Evolutionary conservation across 2,329 filamentous ascomycete species (phyloP), one percentile per base, ranked within the genome.

Genomic region (Shiraia sp.): DNA sequence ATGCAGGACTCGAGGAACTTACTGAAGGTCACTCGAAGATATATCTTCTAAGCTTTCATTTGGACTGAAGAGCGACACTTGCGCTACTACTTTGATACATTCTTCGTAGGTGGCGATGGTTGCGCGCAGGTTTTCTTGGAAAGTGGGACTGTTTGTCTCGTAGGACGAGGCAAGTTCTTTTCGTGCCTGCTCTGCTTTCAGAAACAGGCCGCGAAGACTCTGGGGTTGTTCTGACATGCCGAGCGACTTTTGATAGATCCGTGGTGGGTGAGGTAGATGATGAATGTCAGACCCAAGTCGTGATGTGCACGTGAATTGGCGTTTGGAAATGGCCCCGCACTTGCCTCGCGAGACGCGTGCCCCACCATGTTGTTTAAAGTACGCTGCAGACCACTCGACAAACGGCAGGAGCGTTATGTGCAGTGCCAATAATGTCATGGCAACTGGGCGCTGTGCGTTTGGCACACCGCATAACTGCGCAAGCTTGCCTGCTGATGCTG

Each of bases 21-120:
- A 95, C 72, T 90, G 89, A 23, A 99, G 73, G 61, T 95, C 86
- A n/a, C 80, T 78, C 1, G 92, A 95, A 10, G 88, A 77, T 23
- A 96, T 75, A 72, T 99, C 93, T 48, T 99, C 93, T 27, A 92
- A 71, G 1, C 81, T 80, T 70, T 99, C 93, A 70, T 99, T 99
- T 25, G 84, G 78, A 55, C 90, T 96, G 79, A 97, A 97, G 38
- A 99, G 76, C 0, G 88, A 86, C 17, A 93, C 76, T 45, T 82
- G 78, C 52, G 82, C 76, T 51, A 88, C 82, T 41, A 88, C 80
- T 45, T 81, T 75, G 44, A 86, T 76, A 68, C 88, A 91, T 66
- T 87, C 77, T 59, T 87, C 77, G 71, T 95, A 92, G 38, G 83
- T 79, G 50, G 79, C 71, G 55, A 95, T 82, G 28, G 88, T 81